Conservation (phyloP, 1,284 basidiomycete species). For the Inonotus obliquus region DNA sequence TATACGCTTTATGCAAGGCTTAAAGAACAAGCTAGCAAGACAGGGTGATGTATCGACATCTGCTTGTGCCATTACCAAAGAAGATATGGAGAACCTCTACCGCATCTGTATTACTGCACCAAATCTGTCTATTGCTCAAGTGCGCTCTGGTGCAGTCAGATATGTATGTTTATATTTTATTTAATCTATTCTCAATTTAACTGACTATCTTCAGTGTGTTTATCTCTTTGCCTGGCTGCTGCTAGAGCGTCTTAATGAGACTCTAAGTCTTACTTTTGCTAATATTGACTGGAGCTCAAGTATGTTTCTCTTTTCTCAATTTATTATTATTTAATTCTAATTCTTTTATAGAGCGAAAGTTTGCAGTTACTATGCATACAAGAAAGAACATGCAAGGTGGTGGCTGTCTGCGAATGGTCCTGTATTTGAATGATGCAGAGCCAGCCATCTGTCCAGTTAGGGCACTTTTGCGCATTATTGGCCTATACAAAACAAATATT, state of each 20-base stretch:
- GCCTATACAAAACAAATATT: not conserved
- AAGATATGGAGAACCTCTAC: constrained; percentile 24
- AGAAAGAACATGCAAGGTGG: constrained; percentile 19
- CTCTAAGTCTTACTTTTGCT: constrained; percentile 19
- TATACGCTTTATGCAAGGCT: constrained; percentile 22
- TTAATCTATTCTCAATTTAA: not conserved
- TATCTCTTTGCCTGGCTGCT: constrained; percentile 25
- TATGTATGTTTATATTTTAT: constrained; percentile 19
- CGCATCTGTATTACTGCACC: constrained; percentile 18
- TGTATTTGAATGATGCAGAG: constrained; percentile 17
- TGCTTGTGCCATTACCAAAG: constrained; percentile 21
- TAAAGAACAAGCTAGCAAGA: constrained; percentile 23
- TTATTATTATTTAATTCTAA: not conserved
- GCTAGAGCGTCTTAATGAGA: constrained; percentile 22
- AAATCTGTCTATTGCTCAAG: constrained; percentile 8
- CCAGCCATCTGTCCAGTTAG: constrained; percentile 16
- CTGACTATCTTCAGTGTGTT: constrained; percentile 9
- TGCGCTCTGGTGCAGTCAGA: constrained; percentile 19
- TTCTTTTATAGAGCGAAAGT: not conserved
- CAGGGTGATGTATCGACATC: constrained; percentile 23
- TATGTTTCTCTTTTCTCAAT: constrained; percentile 16
- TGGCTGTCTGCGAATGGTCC: constrained; percentile 12
- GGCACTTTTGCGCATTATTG: constrained; percentile 10
- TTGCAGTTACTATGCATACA: constrained; percentile 6
- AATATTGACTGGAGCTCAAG: constrained; percentile 8